Evolutionary conservation across 2,329 filamentous ascomycete genomes (phyloP), one percentile per base, ranked within the genome.

Genomic region (Colletotrichum tabaci): DNA sequence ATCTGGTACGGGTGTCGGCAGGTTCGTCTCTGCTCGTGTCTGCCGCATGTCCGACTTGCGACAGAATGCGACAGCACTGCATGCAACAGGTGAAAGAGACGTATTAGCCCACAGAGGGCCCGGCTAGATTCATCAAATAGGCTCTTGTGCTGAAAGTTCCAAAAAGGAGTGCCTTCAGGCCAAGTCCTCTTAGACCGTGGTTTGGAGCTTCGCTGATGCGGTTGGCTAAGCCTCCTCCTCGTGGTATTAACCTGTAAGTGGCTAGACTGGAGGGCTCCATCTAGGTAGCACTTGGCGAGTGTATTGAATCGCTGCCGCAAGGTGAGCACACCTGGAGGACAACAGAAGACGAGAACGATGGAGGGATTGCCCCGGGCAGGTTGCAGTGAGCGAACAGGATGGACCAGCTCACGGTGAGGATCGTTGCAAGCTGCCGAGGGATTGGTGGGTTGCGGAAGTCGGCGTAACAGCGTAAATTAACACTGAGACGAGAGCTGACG

Each of bases 1-100:
- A 55, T 50, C 58, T 63, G 69, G 66, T 40, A 72, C 53, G 58
- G 66, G 35, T 46, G 42, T 35, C 60, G 65, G 65, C 58, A 71
- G 26, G 65, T 71, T 71, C 65, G 53, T 71, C 68, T 55, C 38
- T 61, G 64, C 49, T 60, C 42, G 21, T 57, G 50, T 56, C 35
- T 60, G 52, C 61, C 61, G 61, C 61, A 65, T 57, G 60, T 18
- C 60, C 50, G 42, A 23, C 63, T 61, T 52, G 23, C 18, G 46
- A 58, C 26, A 46, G 65, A 52, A 40, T 44, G 42, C 50, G 44
- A 44, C 46, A 50, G 13, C 66, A 64, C 50, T 46, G 66, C 35
- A 10, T 10, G 35, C 56, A 16, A 61, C 46, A 40, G 46, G 18
- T 35, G 47, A 35, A 66, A 49, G 30, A 61, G 18, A 55, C 53